Evolutionary conservation across 352 stramenopile species (phyloP), one percentile per base, ranked within the genome.

Genomic region (Phytophthora agathidicida): DNA sequence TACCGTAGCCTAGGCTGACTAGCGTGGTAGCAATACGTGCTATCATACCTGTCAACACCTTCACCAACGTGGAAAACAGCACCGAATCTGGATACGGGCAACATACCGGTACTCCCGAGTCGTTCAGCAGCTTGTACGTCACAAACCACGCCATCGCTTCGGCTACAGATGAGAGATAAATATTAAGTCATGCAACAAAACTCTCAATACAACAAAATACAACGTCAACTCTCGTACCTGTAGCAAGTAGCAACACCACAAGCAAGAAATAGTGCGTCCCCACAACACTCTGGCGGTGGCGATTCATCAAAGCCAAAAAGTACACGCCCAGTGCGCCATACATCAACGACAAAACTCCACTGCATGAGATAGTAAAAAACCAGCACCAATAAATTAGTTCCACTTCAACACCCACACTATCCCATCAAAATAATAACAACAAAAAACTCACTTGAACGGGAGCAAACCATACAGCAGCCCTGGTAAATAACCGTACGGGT

Each of bases 181-280:
- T 13, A 43, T 26, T 31, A 3, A 26, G 10, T 28, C 36, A 5
- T 11, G n/a, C 19, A 32, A 27, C 3, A 43, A 33, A 11, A 5
- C 9, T 5, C 13, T 28, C 4, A 6, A 24, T n/a, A 23, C 6
- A 36, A 17, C 14, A 27, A 59, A 7, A 39, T 19, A 19, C 7
- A n/a, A 9, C 6, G 31, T 20, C 23, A 43, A 35, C 11, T 31
- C 8, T 20, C 41, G 14, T 66, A 90, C 82, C 67, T 7, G 86
- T 93, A 26, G 86, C 74, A 8, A 97, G 65, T 1, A 95, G 43
- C 32, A 97, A 55, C 39, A 97, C 88, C 0, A 68, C 56, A 8
- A 96, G 55, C 20, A 96, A 69, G 41, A 94, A 88, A 43, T 86
- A 96, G 50, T 97, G 89, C 55, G 94, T 77, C 3, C 80, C 69